These are phyloP conservation scores for Pholiota molesta DNA, from an alignment of 768 basidiomycete genomes.

Conservation along the genomic window DNA sequence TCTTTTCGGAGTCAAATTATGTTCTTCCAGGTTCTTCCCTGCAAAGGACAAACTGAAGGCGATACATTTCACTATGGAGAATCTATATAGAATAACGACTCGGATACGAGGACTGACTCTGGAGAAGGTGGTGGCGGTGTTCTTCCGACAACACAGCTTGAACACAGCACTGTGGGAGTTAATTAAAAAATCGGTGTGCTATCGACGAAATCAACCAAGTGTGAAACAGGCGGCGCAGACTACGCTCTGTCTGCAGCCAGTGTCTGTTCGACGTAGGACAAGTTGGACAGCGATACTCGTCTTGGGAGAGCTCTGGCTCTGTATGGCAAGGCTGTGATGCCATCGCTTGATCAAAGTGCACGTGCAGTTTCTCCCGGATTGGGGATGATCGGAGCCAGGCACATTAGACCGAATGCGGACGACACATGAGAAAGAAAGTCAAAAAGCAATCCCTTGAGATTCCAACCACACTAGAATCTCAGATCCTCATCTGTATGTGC, in stretches of 20 bases:
- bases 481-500: slow-evolving; percentile 8
- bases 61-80: neutral
- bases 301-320: neutral
- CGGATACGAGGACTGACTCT: neutral
- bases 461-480: slow-evolving; percentile 8
- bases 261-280: neutral
- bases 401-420: slow-evolving; percentile 9
- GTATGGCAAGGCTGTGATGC: neutral
- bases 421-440: slow-evolving; percentile 13
- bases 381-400: slow-evolving; percentile 13
- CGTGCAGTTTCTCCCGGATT: slow-evolving; percentile 1
- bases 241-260: neutral
- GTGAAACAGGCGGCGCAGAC: neutral
- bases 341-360: neutral
- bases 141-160: neutral
- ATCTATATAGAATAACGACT: neutral
- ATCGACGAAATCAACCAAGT: neutral
- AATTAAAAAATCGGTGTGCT: neutral
- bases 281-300: neutral
- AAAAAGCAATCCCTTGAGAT: slow-evolving; percentile 11
- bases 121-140: neutral
- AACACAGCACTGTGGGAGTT: neutral
- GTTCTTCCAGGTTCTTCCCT: neutral
- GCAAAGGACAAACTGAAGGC: neutral
- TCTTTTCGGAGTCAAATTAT: neutral